Base-by-base conservation (phyloP, 1,284 basidiomycete species). In the Xerocomus amazonicus region DNA sequence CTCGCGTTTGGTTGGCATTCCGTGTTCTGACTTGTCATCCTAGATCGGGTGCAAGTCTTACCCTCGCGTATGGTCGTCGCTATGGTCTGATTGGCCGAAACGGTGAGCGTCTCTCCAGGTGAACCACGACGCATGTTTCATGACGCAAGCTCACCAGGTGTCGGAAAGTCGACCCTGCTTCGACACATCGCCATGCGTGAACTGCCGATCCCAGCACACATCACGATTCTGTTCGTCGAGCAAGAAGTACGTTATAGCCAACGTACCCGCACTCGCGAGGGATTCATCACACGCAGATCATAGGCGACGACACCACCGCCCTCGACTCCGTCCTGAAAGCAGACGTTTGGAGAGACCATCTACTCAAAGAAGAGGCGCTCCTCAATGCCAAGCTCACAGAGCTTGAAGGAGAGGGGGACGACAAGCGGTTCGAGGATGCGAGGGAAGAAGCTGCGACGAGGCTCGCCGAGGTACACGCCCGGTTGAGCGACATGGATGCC, bases 81-180 rank as follows among this genome's bases (percentile, higher is more conserved):
- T 95, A 95, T 66, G 92, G 91, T 55, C 70, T 91, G 49, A 90
- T 92, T 63, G 88, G 89, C 63, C 83, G 88, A 44, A 91, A 91
- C 67, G 89, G 84, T 78, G 56, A 54, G 66, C 55, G 4, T 45
- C 12, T 43, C 26, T 0, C 1, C 14, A 9, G 6, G 6, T 9
- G 17, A 26, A 1, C 37, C 3, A 3, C n/a, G 12, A 4, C 23
- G 38, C 19, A 4, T 23, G 19, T 23, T 23, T 27, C 31, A 34
- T 47, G 14, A 59, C 40, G 19, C 35, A 44, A 7, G 27, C 36
- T 19, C 19, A 23, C 6, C 50, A 81, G 90, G 93, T 87, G 87
- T 97, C 60, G 97, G 96, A 73, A 99, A 99, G 75, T 97, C 94
- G 17, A 98, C 97, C 2, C 78, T 99, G n/a, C 78, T 99, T 32